Base-by-base conservation (phyloP, 139 green algal species). In the Tetradesmus obliquus region DNA sequence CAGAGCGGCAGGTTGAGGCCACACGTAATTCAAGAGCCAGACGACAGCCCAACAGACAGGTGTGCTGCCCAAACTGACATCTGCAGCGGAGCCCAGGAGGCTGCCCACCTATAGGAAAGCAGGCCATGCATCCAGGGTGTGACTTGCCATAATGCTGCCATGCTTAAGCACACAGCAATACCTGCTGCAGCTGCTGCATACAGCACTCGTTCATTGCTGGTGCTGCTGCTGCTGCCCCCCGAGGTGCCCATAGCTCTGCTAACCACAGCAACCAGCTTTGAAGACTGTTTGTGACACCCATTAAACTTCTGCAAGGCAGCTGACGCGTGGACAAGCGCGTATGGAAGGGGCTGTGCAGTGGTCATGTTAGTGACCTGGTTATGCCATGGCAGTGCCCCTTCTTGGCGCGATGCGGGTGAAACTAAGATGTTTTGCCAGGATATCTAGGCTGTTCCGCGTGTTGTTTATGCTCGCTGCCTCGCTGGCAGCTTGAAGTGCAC, bases 121-220 rank as follows among this genome's bases (percentile, higher is more conserved):
- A 91, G 45, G 57, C 81, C 87, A 57, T 91, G 88, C 79, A 91
- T 86, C 88, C 88, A 91, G 3, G 88, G 24, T 24, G 88, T 91
- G 5, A 91, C 5, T 3, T 83, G 54, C 19, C 51, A 88, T n/a
- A 45, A 57, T 12, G 72, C 9, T 24, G 84, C 84, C n/a, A 88
- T 55, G 84, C 84, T 79, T 55, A 79, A 10, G 9, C 55, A 79
- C 22, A 88, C n/a, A 3, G 57, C 6, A 10, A 88, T 2, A 2
- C 84, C 84, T 15, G 84, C 54, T 58, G 82, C 82, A 54, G 45
- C 20, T 20, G 82, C 82, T 71, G 19, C 54, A 20, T 55, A 13
- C 5, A 24, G 55, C 22, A 55, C 1, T 8, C 82, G 72, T 5
- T 74, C 54, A 74, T 55, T 22, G 62, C 62, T 54, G 54, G 19